Evolutionary conservation across 2,329 filamentous ascomycete species (phyloP), one percentile per base, ranked within the genome.

Genomic region (Colletotrichum phormii): DNA sequence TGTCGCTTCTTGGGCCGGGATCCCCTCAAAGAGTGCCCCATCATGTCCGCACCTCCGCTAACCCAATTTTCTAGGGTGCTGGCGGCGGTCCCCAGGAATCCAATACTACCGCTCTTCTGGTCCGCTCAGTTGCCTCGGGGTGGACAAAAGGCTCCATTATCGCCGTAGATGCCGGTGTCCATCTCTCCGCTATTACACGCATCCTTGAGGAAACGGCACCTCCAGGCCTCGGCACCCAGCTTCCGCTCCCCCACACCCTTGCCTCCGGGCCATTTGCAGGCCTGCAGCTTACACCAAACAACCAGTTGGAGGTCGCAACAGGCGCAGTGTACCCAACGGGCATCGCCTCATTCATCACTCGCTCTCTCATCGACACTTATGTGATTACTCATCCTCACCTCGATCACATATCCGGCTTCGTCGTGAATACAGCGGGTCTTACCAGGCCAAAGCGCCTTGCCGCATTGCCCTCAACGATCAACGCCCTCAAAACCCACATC

Each of bases 341-440:
- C 60, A 98, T 98, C 81, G 95, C 95, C 2, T 89, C 93, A 4
- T 89, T 97, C 80, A 87, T 99, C 61, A 91, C 95, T 54, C 89
- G 92, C 67, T 89, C 92, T 68, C 89, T 98, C 60, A 90, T 99
- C 70, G 94, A 96, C 58, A 93, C 95, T 0, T 97, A 96, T 79
- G 90, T 98, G 74, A 95, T 99, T 78, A 99, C 96, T 0, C 97
- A 99, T 81, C 94, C 97, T n/a, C 97, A 99, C 83, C 88, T 99
- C 1, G 97, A 99, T 79, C 97, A 99, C 82, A 91, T 98, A 26
- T 92, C 94, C 24, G 97, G 94, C 12, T 94, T 98, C 76, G 94
- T 97, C 37, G 92, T 98, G 81, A 98, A 98, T 81, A 98, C 96
- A 0, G 95, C 97, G 5, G 92, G 94, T 3, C 90, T 97, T 24